Evolutionary conservation across 164 flowering plant species (phyloP), one percentile per base, ranked within the genome.

Genomic region (Pachysandra terminalis): DNA sequence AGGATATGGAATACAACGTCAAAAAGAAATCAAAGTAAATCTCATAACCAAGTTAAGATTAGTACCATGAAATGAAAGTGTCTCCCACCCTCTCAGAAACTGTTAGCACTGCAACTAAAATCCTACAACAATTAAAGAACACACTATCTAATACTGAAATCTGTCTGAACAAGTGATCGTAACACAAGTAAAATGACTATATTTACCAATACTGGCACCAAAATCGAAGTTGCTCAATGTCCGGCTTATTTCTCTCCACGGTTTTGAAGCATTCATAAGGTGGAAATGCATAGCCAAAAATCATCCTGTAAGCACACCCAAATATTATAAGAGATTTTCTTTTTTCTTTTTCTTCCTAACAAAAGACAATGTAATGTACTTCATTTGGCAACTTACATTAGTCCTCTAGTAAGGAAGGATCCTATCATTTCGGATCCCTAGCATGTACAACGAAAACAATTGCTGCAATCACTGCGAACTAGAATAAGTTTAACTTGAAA

Each of bases 141-240:
- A 23, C 5, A 5, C 40, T 28, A 32, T 52, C 40, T 23, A 68
- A 22, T 24, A 27, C 25, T 19, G 23, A 28, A 37, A 27, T 15
- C 10, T 15, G 16, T 56, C 41, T 7, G 52, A 19, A 48, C n/a
- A 56, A n/a, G 1, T 15, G 2, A 3, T 28, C 13, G 15, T 8
- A 17, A 67, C 51, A 27, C n/a, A 64, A 19, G 19, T 41, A 10
- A 35, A 16, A 17, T 22, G 21, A 24, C 15, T 13, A 55, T 19
- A 9, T 60, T 21, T 83, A 96, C 99, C 99, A 96, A 66, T 96
- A 96, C 72, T 93, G 98, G 81, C 99, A 96, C 99, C 99, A 96
- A 80, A 96, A 96, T 21, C 87, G 88, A 67, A 96, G 91, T 56
- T 88, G 93, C 79, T 96, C 90, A 66, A 96, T 88, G 28, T 93